Conservation (phyloP, 371 early-diverging fungal species). For the Syncephalis fuscata region DNA sequence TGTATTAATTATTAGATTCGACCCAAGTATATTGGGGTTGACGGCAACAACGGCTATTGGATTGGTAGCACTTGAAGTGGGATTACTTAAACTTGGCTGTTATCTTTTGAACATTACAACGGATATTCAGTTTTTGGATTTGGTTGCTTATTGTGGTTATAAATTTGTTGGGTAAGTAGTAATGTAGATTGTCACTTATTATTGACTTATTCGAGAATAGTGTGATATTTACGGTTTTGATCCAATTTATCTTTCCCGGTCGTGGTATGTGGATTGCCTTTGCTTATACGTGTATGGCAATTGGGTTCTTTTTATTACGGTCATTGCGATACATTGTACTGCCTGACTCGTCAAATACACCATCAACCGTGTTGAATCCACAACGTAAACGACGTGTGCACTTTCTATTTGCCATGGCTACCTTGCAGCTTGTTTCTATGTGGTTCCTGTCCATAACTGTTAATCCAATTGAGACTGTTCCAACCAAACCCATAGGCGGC, state of each 20-base stretch:
- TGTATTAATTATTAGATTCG: constrained; percentile 47
- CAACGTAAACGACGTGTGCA: constrained; percentile 70
- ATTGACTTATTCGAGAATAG: constrained; percentile 8
- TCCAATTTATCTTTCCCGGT: constrained; percentile 23
- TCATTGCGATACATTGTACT: constrained; percentile 78
- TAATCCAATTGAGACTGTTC: not conserved
- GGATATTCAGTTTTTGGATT: constrained; percentile 76
- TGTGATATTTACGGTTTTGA: constrained; percentile 36
- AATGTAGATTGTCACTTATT: constrained; percentile 3
- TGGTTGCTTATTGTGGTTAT: constrained; percentile 87
- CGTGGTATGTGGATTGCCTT: constrained; percentile 44
- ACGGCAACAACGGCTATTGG: constrained; percentile 78
- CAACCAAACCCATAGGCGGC: no score
- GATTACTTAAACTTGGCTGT: constrained; percentile 65
- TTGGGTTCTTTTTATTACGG: constrained; percentile 76
- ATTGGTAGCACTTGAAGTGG: constrained; percentile 62
- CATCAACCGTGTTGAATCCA: constrained; percentile 50
- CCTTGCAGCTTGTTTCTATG: constrained; percentile 62
- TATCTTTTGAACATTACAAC: constrained; percentile 79
- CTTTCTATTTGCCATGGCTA: constrained; percentile 74
- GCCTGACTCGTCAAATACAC: constrained; percentile 56
- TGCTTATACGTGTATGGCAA: constrained; percentile 57
- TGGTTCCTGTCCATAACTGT: constrained; percentile 48
- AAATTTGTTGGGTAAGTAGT: constrained; percentile 72
- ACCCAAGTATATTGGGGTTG: constrained; percentile 78